Conservation (phyloP, 1,284 basidiomycete genomes). For the Fomitiporia mediterranea region DNA sequence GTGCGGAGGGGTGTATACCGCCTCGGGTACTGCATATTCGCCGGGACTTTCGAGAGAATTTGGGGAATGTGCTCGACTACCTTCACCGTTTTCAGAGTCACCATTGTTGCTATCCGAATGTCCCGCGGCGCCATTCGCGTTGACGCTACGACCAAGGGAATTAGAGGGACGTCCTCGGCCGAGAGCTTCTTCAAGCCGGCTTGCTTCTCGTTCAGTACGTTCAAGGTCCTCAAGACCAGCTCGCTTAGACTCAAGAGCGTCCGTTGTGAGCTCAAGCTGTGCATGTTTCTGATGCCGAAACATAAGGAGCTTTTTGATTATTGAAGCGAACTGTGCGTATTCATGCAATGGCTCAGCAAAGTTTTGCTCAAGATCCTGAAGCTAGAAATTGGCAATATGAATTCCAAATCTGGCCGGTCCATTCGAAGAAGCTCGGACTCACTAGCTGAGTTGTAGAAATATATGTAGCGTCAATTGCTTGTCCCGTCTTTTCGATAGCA, state of each 20-base stretch:
- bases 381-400: conserved; percentile 38
- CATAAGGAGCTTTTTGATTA: conserved; percentile 90
- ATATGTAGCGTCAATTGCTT: conserved; percentile 93
- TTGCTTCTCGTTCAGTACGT: conserved; percentile 88
- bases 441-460: conserved; percentile 88
- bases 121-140: conserved; percentile 11
- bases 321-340: conserved; percentile 90
- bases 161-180: conserved; percentile 43
- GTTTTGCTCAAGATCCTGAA: conserved; percentile 87
- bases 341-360: conserved; percentile 97
- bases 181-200: conserved; percentile 85
- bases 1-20: conserved; percentile 63
- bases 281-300: conserved; percentile 99
- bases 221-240: conserved; percentile 89
- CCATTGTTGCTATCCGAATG: conserved; percentile 2
- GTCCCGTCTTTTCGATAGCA: conserved; percentile 89
- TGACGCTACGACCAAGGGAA: conserved; percentile 24
- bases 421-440: conserved; percentile 30
- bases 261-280: conserved; percentile 96
- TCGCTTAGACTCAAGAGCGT: conserved; percentile 82
- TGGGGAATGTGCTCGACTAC: conserved; percentile 25
- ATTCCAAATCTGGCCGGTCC: conserved; percentile 1
- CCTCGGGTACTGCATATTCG: conserved; percentile 23
- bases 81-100: conserved; percentile 2
- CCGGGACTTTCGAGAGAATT: conserved; percentile 23